A percentile compares a stretch with the other conserved stretches of the same genome.
Conservation (phyloP, 768 basidiomycete species). For the Tulasnella sp. region DNA sequence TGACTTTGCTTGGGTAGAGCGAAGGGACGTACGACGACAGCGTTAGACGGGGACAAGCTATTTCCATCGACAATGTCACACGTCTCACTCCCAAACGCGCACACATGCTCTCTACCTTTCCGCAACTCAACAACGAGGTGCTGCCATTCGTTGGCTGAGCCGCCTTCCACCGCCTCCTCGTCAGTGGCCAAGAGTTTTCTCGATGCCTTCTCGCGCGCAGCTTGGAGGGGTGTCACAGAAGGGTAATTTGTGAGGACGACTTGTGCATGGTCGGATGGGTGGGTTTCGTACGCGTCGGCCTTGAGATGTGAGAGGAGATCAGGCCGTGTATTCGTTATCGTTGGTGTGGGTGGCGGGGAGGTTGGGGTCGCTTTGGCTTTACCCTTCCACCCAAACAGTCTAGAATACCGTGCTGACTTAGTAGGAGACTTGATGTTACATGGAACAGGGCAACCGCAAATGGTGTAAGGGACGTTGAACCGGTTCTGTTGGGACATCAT, state of each 20-base stretch:
- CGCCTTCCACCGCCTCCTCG: background rate
- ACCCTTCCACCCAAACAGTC: background rate
- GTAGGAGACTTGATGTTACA: background rate
- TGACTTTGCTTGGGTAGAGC: too few relatives aligned
- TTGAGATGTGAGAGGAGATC: conserved; percentile 15
- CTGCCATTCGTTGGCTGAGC: background rate
- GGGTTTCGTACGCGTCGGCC: conserved; percentile 15
- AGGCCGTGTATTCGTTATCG: conserved; percentile 14
- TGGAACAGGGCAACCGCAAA: conserved; percentile 46
- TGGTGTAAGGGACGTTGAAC: conserved; percentile 41
- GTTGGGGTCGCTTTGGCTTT: background rate
- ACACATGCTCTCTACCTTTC: background rate
- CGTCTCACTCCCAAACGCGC: too few relatives aligned
- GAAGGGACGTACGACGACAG: too few relatives aligned
- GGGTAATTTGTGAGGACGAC: conserved; percentile 15
- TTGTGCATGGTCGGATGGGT: conserved; percentile 18
- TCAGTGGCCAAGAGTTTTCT: background rate
- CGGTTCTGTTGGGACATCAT: conserved; percentile 26
- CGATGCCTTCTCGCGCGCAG: background rate
- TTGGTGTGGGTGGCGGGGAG: background rate
- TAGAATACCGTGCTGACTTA: background rate
- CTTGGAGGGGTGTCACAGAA: background rate
- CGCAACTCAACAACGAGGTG: background rate
- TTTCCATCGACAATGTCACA: too few relatives aligned
- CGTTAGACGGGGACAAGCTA: too few relatives aligned